A percentile compares a stretch with the other conserved stretches of the same genome.
Conservation (phyloP, 768 basidiomycete species). For the Boletus vinaceobasis region DNA sequence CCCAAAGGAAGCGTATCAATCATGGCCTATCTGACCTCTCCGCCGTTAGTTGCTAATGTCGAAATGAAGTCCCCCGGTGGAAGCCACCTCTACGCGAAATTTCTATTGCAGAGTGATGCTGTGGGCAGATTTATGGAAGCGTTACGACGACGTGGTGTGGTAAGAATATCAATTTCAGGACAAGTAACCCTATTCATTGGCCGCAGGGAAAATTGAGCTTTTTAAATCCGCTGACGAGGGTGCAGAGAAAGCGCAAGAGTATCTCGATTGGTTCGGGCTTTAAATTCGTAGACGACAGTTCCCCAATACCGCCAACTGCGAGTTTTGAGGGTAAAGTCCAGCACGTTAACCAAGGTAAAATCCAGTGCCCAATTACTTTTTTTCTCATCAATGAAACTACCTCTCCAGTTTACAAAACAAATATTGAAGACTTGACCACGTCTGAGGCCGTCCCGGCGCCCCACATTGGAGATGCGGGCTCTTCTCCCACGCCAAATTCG, state of each 20-base stretch:
- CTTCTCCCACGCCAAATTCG: neutral
- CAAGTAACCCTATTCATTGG: neutral
- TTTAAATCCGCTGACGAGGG: constrained; percentile 16
- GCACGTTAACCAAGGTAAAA: constrained; percentile 28
- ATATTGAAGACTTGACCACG: constrained; percentile 14
- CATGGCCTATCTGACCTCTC: constrained; percentile 30
- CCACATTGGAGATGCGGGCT: neutral
- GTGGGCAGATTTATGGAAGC: constrained; percentile 39
- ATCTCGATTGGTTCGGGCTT: constrained; percentile 29
- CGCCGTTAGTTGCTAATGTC: constrained; percentile 38
- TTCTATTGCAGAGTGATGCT: constrained; percentile 35
- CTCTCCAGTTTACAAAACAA: constrained; percentile 28
- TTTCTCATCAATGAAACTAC: neutral
- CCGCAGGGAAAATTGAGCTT: constrained; percentile 31
- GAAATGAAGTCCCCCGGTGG: constrained; percentile 19
- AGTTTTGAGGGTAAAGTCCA: constrained; percentile 34
- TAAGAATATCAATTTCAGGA: constrained; percentile 23
- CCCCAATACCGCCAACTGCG: constrained; percentile 19
- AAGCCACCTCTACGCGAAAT: constrained; percentile 32
- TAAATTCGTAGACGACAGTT: constrained; percentile 20
- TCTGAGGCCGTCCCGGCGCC: neutral
- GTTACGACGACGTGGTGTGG: constrained; percentile 46
- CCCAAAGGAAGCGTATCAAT: constrained; percentile 25
- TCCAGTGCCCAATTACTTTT: neutral
- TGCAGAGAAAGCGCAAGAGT: constrained; percentile 14